Evolutionary conservation across 2,329 filamentous ascomycete species (phyloP), one percentile per base, ranked within the genome.

Genomic region (Neobulgaria alba): DNA sequence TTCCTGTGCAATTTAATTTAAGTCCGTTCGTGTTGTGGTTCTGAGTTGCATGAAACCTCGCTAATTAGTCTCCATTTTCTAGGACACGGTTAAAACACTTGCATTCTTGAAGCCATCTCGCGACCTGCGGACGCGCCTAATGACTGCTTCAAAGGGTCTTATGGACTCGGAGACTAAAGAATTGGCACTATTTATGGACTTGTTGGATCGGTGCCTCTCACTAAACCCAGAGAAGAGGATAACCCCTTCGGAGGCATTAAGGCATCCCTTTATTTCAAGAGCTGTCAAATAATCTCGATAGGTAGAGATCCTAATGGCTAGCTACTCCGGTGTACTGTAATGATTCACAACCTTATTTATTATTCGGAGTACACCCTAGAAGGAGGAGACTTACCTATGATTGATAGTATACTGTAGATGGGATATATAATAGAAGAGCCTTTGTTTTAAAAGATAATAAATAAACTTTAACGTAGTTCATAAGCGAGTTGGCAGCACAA

Each of bases 171-270:
- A 92, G 61, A 68, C 75, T 29, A 83, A 81, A 60, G 87, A 95
- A 55, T 67, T 95, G 47, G 80, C 82, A 44, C 71, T 82, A 39
- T 95, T 98, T 62, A 72, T 87, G 52, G 89, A 96, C 62, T 67
- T 98, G 36, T 66, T 98, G 42, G 89, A 95, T 57, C 82, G 84
- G 41, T 96, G 89, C 59, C 69, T 98, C 49, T 79, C 82, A 43
- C 72, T 96, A 49, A 95, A 96, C 58, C 87, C 90, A 1, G 89
- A 95, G 61, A 94, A 93, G 69, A 77, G 92, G 48, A 85, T 92
- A 56, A 90, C 85, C 34, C 85, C 92, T 0, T 69, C 74, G 10
- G 89, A 96, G 57, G 92, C 92, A 36, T 67, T 96, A 54, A 82
- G 79, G 57, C 90, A 96, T 67, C 85, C 85, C 1, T 96, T 96